Conservation (phyloP, 148 eudicot genomes). For the Rhododendron kiyosumense region DNA sequence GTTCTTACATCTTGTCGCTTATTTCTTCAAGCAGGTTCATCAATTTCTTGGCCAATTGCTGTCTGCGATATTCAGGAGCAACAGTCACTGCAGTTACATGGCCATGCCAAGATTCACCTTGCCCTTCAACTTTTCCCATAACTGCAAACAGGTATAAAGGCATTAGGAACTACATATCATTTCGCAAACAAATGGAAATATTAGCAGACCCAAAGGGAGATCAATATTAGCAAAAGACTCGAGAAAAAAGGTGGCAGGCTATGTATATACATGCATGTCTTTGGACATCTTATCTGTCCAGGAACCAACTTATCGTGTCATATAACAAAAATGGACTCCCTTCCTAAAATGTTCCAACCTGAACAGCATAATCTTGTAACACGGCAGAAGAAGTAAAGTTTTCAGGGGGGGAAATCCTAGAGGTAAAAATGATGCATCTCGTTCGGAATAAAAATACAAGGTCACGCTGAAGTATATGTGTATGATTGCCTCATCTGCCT, state of each 20-base stretch:
- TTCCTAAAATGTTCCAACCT: not conserved
- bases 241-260: not conserved
- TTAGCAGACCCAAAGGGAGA: not conserved
- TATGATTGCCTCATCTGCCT: not conserved
- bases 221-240: not conserved
- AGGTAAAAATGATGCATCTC: not conserved
- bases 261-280: not conserved
- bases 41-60: constrained; percentile 84
- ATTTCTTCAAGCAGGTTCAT: constrained; percentile 89
- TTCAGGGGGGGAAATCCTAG: too few relatives aligned
- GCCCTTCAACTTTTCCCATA: constrained; percentile 99
- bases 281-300: not conserved
- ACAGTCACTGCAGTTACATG: constrained; percentile 98
- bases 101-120: constrained; percentile 99
- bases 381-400: not conserved
- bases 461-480: not conserved
- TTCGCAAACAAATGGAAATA: not conserved
- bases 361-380: not conserved
- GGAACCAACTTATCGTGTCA: not conserved
- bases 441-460: not conserved
- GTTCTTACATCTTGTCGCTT: constrained; percentile 81
- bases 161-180: not conserved
- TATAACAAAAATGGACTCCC: not conserved
- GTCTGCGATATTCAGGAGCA: constrained; percentile 92
- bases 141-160: constrained; percentile 35